Base-by-base conservation (phyloP, 2,329 filamentous ascomycete genomes). In the Pseudocercospora ulei region DNA sequence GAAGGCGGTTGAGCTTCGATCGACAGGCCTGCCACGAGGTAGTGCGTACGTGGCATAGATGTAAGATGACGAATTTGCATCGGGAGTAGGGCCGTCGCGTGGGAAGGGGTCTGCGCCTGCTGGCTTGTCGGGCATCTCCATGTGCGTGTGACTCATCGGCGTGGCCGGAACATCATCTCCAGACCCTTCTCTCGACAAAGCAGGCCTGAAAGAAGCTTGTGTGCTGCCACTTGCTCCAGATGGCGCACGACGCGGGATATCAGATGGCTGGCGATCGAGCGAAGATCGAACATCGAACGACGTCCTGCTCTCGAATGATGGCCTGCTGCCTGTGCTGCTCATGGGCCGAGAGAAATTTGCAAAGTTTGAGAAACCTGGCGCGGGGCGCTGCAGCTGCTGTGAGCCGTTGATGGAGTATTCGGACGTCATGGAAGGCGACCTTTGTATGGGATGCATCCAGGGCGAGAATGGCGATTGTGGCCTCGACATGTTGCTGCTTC, bases 381-480 rank as follows among this genome's bases (percentile, higher is more conserved):
- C 34, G 7, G 47, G 44, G 19, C 45, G 39, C 17, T 46, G 46
- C 13, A 39, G 24, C 22, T 49, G 41, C 18, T 49, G 46, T 11
- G 62, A 64, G 7, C 73, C 69, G 31, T 65, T 71, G 28, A 72
- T 71, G 1, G 86, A 93, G 35, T 75, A 74, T 46, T 94, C 84
- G 1, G 88, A 96, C 45, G 78, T 78, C 23, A 84, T 72, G 0
- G 90, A 96, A 1, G 86, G 85, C 1, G 87, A 93, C 54, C 86
- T 74, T 42, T 77, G 74, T 52, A 79, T 73, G 17, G 75, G 69
- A 9, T 73, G 69, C 41, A 72, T 62, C 35, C 69, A 71, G 1
- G 80, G 78, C 14, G 81, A 80, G 46, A 75, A 67, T 30, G 77
- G 76, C 13, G 77, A 78, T 34, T 73, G 68, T 5, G 73, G 68